phyloP scores from a whole-genome alignment of 108 stramenopile species.

The Cyclotella sp. region DNA sequence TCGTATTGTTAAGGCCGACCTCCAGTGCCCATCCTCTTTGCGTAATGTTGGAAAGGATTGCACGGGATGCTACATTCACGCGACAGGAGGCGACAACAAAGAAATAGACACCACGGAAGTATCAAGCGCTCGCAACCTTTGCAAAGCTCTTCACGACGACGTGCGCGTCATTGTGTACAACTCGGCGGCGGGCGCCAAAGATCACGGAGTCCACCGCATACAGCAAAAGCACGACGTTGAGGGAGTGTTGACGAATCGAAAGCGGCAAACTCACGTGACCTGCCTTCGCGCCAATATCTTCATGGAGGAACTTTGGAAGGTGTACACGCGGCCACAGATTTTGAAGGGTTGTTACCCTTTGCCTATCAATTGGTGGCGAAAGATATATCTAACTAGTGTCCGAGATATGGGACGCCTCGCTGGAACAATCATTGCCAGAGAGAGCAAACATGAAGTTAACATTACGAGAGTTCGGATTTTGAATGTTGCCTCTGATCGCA shows the following conservation, averaged over 20 bases:
- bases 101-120: slow-evolving; percentile 23
- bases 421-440: slow-evolving; percentile 21
- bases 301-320: slow-evolving; percentile 47
- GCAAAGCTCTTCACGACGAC: neutral
- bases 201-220: slow-evolving; percentile 23
- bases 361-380: slow-evolving; percentile 9
- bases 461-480: neutral
- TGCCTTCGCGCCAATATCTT: slow-evolving; percentile 41
- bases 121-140: slow-evolving; percentile 19
- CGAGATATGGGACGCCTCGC: slow-evolving; percentile 46
- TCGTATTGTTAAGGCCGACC: neutral
- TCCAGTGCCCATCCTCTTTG: slow-evolving; percentile 14
- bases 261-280: neutral
- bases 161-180: slow-evolving; percentile 21
- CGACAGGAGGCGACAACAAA: slow-evolving; percentile 18
- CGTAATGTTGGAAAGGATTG: neutral
- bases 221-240: slow-evolving; percentile 6
- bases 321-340: slow-evolving; percentile 39
- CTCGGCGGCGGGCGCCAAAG: slow-evolving; percentile 19
- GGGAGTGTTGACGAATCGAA: neutral
- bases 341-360: slow-evolving; percentile 31
- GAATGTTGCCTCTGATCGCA: slow-evolving; percentile 34
- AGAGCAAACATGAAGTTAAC: neutral
- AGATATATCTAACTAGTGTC: slow-evolving; percentile 39
- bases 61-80: slow-evolving; percentile 28